Conservation (phyloP, 1,284 basidiomycete species). For the Malassezia globosa region DNA sequence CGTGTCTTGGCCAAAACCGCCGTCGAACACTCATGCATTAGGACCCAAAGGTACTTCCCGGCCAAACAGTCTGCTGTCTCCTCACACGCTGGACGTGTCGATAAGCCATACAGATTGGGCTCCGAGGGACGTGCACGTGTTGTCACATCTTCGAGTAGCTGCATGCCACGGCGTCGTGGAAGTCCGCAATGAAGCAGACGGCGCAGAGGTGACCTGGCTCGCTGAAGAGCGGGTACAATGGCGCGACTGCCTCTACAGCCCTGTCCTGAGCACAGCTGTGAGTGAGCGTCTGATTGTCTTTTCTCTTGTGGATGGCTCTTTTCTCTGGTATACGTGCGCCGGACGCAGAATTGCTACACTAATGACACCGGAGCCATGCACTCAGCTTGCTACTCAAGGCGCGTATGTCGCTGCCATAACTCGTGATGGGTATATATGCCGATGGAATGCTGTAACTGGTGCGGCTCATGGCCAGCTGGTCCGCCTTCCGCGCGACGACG, state of each 20-base stretch:
- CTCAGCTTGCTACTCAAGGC: slow-evolving; percentile 25
- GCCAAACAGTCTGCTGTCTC: too few relatives aligned
- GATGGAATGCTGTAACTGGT: slow-evolving; percentile 32
- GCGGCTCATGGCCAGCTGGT: slow-evolving; percentile 26
- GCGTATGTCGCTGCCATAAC: slow-evolving; percentile 31
- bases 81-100: too few relatives aligned
- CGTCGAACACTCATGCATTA: too few relatives aligned
- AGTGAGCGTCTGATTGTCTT: slow-evolving; percentile 61
- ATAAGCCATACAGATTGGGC: too few relatives aligned
- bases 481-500: slow-evolving; percentile 24
- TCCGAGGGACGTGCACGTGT: too few relatives aligned
- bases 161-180: slow-evolving; percentile 57
- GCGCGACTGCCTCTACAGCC: slow-evolving; percentile 71
- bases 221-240: slow-evolving; percentile 49
- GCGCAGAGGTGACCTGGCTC: slow-evolving; percentile 43
- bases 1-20: too few relatives aligned
- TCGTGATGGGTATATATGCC: slow-evolving; percentile 23
- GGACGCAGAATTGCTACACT: slow-evolving; percentile 29
- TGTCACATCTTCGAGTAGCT: too few relatives aligned
- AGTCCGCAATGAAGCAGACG: slow-evolving; percentile 61
- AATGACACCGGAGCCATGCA: slow-evolving; percentile 25
- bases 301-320: slow-evolving; percentile 25
- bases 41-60: too few relatives aligned
- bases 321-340: slow-evolving; percentile 32
- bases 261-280: slow-evolving; percentile 58